Conservation (phyloP, 1,139 yeast genomes). For the Candida tropicalis region DNA sequence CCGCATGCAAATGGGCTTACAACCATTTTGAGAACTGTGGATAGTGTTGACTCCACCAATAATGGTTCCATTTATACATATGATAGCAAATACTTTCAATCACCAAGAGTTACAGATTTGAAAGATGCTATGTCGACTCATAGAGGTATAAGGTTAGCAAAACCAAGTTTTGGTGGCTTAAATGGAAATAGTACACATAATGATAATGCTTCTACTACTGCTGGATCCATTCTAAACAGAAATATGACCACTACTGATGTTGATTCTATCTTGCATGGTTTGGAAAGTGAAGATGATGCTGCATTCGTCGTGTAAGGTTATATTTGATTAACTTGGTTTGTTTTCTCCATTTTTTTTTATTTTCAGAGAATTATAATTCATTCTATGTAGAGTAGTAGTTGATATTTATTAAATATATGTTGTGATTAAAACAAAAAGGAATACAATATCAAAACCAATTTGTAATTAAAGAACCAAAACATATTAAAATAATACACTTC, state of each 20-base stretch:
- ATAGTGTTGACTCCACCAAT: conserved; percentile 10
- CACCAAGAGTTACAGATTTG: conserved; percentile 51
- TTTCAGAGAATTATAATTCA: neutral
- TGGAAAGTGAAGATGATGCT: conserved; percentile 41
- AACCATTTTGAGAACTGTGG: conserved; percentile 11
- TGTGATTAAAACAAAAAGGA: neutral
- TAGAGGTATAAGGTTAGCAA: conserved; percentile 3
- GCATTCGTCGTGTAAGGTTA: conserved; percentile 34
- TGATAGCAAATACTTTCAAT: conserved; percentile 17
- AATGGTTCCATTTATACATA: conserved; percentile 26
- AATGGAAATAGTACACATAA: conserved; percentile 4
- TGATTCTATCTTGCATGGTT: conserved; percentile 38
- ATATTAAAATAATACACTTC: conserved; percentile 2
- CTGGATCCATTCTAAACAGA: conserved; percentile 36
- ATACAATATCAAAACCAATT: neutral
- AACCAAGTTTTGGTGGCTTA: conserved; percentile 2
- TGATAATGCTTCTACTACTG: conserved; percentile 17
- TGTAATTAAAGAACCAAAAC: neutral
- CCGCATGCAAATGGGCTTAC: conserved; percentile 14
- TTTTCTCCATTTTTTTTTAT: neutral
- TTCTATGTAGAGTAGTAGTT: conserved; percentile 1
- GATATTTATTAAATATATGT: conserved; percentile 1
- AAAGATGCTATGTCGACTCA: conserved; percentile 35
- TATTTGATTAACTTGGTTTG: neutral
- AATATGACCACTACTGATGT: conserved; percentile 39